These are phyloP conservation scores for Sicyos baderoa DNA, from an alignment of 306 rosid species.

Conservation along the genomic window DNA sequence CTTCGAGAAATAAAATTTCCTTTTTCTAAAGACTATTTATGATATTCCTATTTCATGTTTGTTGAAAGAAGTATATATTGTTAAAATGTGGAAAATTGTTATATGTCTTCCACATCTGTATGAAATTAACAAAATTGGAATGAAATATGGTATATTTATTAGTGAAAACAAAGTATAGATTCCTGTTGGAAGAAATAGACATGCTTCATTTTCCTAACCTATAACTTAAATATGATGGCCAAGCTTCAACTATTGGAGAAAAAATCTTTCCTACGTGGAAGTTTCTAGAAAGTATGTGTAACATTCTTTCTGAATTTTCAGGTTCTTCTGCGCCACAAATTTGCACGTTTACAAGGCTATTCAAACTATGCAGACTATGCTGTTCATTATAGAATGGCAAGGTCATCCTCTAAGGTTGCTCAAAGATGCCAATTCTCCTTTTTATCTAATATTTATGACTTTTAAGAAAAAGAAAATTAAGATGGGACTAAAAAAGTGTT, in stretches of 20 bases:
- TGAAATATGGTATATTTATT: not conserved
- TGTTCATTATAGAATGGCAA: slow-evolving; percentile 78
- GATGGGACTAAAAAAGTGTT: not conserved
- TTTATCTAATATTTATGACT: slow-evolving; percentile 17
- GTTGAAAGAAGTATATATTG: slow-evolving; percentile 1
- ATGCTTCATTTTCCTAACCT: not conserved
- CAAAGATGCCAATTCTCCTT: not conserved
- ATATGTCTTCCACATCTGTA: not conserved
- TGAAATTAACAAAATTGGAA: not conserved
- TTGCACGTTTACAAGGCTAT: slow-evolving; percentile 80
- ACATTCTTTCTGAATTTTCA: slow-evolving; percentile 31
- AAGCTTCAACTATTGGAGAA: not conserved
- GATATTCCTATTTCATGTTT: not conserved
- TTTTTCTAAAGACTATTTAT: not conserved
- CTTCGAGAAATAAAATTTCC: not conserved
- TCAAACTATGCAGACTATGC: slow-evolving; percentile 86
- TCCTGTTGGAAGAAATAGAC: not conserved
- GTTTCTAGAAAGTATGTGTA: slow-evolving; percentile 1
- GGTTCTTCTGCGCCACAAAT: slow-evolving; percentile 84
- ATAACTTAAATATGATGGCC: slow-evolving; percentile 3
- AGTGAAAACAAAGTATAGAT: not conserved
- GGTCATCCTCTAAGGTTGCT: slow-evolving; percentile 74
- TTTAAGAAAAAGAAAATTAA: not conserved
- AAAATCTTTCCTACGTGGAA: not conserved
- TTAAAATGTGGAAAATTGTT: not conserved